Evolutionary conservation across 164 flowering plant genomes (phyloP).

Genomic region (Vitis rupestris): DNA sequence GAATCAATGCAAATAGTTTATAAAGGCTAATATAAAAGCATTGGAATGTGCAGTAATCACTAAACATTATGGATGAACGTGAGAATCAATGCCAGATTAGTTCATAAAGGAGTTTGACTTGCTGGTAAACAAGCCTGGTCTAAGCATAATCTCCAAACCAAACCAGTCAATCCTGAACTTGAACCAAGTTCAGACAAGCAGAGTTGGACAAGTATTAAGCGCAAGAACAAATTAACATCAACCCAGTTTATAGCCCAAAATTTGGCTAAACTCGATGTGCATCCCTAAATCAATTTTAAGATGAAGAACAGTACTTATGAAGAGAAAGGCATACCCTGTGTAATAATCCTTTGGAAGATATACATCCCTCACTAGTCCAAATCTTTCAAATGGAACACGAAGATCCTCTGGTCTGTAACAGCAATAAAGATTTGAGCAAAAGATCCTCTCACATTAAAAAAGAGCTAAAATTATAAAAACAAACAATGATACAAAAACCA

Average conservation of each 20-base stretch:
- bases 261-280: too few relatives aligned
- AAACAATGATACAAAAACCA: background rate
- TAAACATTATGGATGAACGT: background rate
- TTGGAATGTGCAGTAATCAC: background rate
- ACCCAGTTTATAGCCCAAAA: too few relatives aligned
- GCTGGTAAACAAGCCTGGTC: background rate
- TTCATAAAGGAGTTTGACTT: background rate
- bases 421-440: background rate
- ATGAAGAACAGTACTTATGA: background rate
- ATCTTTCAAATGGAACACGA: conserved; percentile 76
- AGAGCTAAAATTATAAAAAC: background rate
- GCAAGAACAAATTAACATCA: too few relatives aligned
- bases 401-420: conserved; percentile 74
- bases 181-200: too few relatives aligned
- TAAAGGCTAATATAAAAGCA: too few relatives aligned
- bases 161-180: too few relatives aligned
- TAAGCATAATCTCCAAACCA: background rate
- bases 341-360: conserved; percentile 81
- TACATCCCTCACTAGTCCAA: conserved; percentile 79
- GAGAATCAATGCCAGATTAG: background rate
- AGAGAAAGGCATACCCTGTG: conserved; percentile 57
- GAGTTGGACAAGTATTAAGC: too few relatives aligned
- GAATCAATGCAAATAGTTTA: too few relatives aligned
- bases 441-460: background rate
- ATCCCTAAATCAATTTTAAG: too few relatives aligned